Percentiles rank a stretch among this genome's conserved stretches.
Conservation (phyloP, 495 filamentous ascomycete genomes). For the Alectoria sarmentosa region DNA sequence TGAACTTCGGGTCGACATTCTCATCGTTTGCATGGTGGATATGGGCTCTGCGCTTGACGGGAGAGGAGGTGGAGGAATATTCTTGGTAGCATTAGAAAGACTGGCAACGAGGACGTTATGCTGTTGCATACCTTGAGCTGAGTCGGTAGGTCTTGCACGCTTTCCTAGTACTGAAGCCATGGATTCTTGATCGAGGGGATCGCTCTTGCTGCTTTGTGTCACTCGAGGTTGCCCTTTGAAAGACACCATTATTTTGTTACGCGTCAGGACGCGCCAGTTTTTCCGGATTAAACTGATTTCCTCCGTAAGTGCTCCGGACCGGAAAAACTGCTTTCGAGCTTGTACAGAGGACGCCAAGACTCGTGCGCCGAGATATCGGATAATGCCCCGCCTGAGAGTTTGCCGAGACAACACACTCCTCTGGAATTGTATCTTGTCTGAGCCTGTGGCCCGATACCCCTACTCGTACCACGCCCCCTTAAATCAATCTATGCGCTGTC, state of each 20-base stretch:
- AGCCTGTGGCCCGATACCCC: too few relatives aligned
- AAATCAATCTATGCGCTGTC: too few relatives aligned
- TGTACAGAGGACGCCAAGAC: too few relatives aligned
- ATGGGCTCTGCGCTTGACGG: slow-evolving; percentile 56
- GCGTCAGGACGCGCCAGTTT: background rate
- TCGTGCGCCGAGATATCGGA: too few relatives aligned
- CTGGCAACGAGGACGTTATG: slow-evolving; percentile 27
- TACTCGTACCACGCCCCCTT: too few relatives aligned
- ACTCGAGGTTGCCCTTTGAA: slow-evolving; percentile 4
- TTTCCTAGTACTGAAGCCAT: slow-evolving; percentile 71
- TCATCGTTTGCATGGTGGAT: slow-evolving; percentile 43
- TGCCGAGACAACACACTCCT: too few relatives aligned
- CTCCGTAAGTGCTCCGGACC: background rate
- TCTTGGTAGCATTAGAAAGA: slow-evolving; percentile 21
- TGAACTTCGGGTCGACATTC: slow-evolving; percentile 30
- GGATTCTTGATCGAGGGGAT: background rate
- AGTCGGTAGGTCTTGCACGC: slow-evolving; percentile 53
- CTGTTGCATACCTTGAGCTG: slow-evolving; percentile 46
- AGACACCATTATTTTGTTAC: background rate
- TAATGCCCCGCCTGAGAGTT: too few relatives aligned
- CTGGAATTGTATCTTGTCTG: too few relatives aligned
- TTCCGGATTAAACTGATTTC: background rate
- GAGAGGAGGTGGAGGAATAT: slow-evolving; percentile 35
- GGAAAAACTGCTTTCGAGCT: background rate
- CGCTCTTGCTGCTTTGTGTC: slow-evolving; percentile 18